A percentile compares a stretch with the other conserved stretches of the same genome.
Conservation (phyloP, 192 early-diverging fungal species). For the Coemansia sp. region DNA sequence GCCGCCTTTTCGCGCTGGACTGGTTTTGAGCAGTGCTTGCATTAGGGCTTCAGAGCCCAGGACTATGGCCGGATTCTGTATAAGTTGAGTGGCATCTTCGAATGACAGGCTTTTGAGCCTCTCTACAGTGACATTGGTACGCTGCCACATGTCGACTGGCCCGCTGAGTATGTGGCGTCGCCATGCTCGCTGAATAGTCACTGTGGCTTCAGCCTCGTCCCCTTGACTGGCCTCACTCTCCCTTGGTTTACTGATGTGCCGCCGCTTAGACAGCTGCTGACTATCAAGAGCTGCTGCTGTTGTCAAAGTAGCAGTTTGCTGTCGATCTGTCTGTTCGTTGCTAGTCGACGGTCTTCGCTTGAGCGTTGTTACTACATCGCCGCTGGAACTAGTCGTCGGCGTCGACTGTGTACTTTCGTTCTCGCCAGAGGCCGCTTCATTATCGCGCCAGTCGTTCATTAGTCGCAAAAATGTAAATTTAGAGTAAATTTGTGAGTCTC, state of each 20-base stretch:
- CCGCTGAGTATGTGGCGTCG: conserved; percentile 3
- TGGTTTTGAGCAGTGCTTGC: conserved; percentile 16
- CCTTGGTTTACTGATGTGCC: background rate
- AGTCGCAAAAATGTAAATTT: background rate
- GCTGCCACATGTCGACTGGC: conserved; percentile 24
- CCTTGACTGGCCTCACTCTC: background rate
- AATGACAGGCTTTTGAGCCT: conserved; percentile 25
- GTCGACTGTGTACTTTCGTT: background rate
- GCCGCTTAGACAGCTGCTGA: conserved; percentile 4
- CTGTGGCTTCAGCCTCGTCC: conserved; percentile 10
- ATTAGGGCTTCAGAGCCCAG: conserved; percentile 24
- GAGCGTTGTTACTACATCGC: background rate
- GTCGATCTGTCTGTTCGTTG: background rate
- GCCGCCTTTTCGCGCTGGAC: background rate
- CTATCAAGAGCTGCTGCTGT: background rate
- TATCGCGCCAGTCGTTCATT: background rate
- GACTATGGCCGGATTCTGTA: conserved; percentile 20
- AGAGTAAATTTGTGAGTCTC: background rate
- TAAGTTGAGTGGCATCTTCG: conserved; percentile 36
- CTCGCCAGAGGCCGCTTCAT: background rate
- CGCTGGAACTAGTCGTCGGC: background rate
- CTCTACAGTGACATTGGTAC: conserved; percentile 22
- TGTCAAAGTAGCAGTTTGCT: background rate
- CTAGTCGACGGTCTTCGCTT: background rate
- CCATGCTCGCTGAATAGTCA: conserved; percentile 42